Conservation (phyloP, 1,284 basidiomycete genomes). For the Leccinum pachyderme region DNA sequence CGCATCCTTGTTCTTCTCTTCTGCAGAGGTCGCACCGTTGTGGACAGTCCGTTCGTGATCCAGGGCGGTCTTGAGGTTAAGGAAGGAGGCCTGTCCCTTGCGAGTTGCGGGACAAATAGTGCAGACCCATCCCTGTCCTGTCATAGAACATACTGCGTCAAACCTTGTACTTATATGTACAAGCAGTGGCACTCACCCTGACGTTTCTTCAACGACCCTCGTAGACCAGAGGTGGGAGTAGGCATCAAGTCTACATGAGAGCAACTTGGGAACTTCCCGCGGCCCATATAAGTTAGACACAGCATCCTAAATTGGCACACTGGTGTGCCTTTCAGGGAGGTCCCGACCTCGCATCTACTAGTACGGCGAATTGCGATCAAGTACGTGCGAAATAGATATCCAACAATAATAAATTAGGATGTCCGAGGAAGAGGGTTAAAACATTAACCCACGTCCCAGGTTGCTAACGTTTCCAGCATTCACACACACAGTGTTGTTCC, state of each 20-base stretch:
- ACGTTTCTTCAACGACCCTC: slow-evolving; percentile 19
- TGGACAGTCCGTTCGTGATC: slow-evolving; percentile 20
- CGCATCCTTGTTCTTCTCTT: slow-evolving; percentile 18
- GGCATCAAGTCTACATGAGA: too few species aligned
- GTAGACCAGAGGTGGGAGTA: slow-evolving; percentile 18
- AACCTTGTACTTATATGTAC: background rate
- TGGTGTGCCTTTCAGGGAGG: background rate
- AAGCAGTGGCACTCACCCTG: slow-evolving; percentile 19
- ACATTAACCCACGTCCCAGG: too few species aligned
- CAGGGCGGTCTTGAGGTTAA: slow-evolving; percentile 19
- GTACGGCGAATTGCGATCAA: too few species aligned
- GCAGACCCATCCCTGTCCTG: slow-evolving; percentile 26
- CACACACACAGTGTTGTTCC: too few species aligned
- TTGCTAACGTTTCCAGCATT: too few species aligned
- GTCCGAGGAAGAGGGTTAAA: too few species aligned
- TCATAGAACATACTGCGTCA: slow-evolving; percentile 4
- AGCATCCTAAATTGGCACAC: slow-evolving; percentile 14
- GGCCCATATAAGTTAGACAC: slow-evolving; percentile 10
- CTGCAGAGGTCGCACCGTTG: slow-evolving; percentile 14
- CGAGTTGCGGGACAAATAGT: slow-evolving; percentile 14
- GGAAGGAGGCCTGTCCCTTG: slow-evolving; percentile 16
- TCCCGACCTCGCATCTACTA: too few species aligned
- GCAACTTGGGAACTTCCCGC: too few species aligned
- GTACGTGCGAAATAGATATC: too few species aligned
- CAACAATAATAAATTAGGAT: too few species aligned